These are phyloP conservation scores for Dothideomycetes sp. DNA, from an alignment of 2,329 filamentous ascomycete species.

Conservation along the genomic window DNA sequence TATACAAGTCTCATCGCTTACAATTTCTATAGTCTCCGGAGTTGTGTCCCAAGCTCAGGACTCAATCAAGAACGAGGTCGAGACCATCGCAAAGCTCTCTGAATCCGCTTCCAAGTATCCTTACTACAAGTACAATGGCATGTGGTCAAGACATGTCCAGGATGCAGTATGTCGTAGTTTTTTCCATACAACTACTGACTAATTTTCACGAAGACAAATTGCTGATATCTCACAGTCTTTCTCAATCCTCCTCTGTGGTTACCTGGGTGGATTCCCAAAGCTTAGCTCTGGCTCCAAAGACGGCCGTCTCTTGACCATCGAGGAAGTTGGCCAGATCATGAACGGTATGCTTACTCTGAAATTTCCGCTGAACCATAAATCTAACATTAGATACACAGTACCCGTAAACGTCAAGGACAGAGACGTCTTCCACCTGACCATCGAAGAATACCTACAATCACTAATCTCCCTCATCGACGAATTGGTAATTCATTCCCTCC, in stretches of 20 bases:
- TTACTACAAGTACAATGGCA: conserved; percentile 94
- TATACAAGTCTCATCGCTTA: not conserved
- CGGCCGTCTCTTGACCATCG: conserved; percentile 69
- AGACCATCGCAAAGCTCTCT: conserved; percentile 61
- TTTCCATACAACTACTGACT: not conserved
- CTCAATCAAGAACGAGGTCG: conserved; percentile 62
- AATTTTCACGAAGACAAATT: not conserved
- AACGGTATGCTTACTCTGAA: conserved; percentile 42
- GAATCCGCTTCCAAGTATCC: conserved; percentile 72
- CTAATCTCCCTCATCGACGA: conserved; percentile 84
- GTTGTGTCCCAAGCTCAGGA: conserved; percentile 62
- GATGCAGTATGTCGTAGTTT: conserved; percentile 51
- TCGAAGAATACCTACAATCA: conserved; percentile 91
- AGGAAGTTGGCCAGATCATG: conserved; percentile 73
- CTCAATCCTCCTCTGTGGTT: conserved; percentile 55
- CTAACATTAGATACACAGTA: conserved; percentile 46
- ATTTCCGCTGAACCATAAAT: not conserved
- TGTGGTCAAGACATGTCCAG: conserved; percentile 80
- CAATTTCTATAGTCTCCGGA: conserved; percentile 45
- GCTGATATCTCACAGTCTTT: conserved; percentile 36
- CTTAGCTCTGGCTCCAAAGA: conserved; percentile 26
- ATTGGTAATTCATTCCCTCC: conserved; percentile 43
- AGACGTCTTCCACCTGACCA: conserved; percentile 88
- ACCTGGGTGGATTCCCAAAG: conserved; percentile 62
- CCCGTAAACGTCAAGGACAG: conserved; percentile 83